Conservation (phyloP, 192 early-diverging fungal genomes). For the Bifiguratus adelaidae region DNA sequence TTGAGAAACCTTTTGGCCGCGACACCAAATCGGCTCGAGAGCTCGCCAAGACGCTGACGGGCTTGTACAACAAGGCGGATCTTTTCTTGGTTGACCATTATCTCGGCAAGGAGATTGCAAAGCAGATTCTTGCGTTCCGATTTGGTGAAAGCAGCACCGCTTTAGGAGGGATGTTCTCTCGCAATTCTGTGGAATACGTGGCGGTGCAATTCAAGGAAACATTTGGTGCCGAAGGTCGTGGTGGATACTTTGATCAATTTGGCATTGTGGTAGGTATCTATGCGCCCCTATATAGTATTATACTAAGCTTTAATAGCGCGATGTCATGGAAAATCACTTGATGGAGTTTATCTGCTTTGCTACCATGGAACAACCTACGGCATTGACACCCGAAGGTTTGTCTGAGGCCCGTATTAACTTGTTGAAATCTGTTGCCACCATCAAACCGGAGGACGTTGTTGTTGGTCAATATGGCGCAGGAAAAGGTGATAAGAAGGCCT, state of each 20-base stretch:
- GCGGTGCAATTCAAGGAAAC: slow-evolving; percentile 96
- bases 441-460: slow-evolving; percentile 70
- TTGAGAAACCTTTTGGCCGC: slow-evolving; percentile 96
- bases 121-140: slow-evolving; percentile 84
- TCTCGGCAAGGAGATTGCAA: slow-evolving; percentile 96
- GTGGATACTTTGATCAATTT: slow-evolving; percentile 97
- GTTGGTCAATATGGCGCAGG: slow-evolving; percentile 81
- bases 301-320: slow-evolving; percentile 32
- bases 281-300: not conserved
- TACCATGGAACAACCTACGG: slow-evolving; percentile 86
- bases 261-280: slow-evolving; percentile 57
- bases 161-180: slow-evolving; percentile 81
- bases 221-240: slow-evolving; percentile 92
- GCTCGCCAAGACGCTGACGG: slow-evolving; percentile 57
- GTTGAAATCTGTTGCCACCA: slow-evolving; percentile 68
- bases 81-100: slow-evolving; percentile 69
- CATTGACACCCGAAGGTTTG: slow-evolving; percentile 78
- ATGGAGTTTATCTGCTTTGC: slow-evolving; percentile 86
- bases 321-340: slow-evolving; percentile 80
- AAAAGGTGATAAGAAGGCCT: slow-evolving; percentile 75
- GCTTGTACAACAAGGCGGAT: slow-evolving; percentile 65
- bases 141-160: slow-evolving; percentile 71
- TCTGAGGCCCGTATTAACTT: slow-evolving; percentile 89
- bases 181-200: slow-evolving; percentile 73
- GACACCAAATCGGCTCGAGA: slow-evolving; percentile 63